Percentiles rank a stretch among this genome's conserved stretches.
These are phyloP conservation scores for Waltergamsia citrina DNA, from an alignment of 2,329 filamentous ascomycete genomes.

Conservation along the genomic window DNA sequence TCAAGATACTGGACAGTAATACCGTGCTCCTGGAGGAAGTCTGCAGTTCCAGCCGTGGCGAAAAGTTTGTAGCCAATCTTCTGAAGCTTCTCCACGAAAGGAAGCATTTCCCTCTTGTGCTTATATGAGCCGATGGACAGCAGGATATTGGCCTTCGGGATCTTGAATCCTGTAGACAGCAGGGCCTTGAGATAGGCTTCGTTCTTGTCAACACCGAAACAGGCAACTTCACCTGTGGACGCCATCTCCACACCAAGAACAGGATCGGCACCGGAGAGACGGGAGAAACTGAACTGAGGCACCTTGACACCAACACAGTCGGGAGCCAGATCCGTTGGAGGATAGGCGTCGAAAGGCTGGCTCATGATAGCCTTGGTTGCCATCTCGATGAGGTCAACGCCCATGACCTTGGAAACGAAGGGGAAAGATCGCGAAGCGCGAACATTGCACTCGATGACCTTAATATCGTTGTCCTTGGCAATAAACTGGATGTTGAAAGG, in stretches of 20 bases:
- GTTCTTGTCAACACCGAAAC: constrained; percentile 91
- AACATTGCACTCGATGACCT: constrained; percentile 99
- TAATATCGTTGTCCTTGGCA: constrained; percentile 98
- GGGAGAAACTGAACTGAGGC: constrained; percentile 97
- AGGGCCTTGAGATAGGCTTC: constrained; percentile 96
- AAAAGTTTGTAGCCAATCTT: constrained; percentile 92
- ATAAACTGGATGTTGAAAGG: constrained; percentile 99
- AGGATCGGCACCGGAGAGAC: constrained; percentile 89
- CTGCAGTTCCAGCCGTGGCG: constrained; percentile 90
- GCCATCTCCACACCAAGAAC: constrained; percentile 98
- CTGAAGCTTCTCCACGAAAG: constrained; percentile 81
- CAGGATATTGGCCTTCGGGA: constrained; percentile 91
- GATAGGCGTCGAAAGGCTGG: constrained; percentile 73
- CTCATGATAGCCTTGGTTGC: constrained; percentile 95
- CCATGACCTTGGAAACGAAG: constrained; percentile 98
- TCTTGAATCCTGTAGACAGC: constrained; percentile 89
- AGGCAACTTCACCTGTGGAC: constrained; percentile 95
- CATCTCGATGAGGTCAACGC: constrained; percentile 95
- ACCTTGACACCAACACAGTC: constrained; percentile 96
- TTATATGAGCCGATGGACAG: constrained; percentile 95
- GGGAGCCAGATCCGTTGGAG: constrained; percentile 62
- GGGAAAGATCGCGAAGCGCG: constrained; percentile 93
- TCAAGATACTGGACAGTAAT: constrained; percentile 92
- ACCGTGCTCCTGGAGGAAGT: constrained; percentile 89
- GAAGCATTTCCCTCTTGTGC: constrained; percentile 95